These are phyloP conservation scores for Lentinus brumalis DNA, from an alignment of 768 basidiomycete genomes.

Conservation along the genomic window DNA sequence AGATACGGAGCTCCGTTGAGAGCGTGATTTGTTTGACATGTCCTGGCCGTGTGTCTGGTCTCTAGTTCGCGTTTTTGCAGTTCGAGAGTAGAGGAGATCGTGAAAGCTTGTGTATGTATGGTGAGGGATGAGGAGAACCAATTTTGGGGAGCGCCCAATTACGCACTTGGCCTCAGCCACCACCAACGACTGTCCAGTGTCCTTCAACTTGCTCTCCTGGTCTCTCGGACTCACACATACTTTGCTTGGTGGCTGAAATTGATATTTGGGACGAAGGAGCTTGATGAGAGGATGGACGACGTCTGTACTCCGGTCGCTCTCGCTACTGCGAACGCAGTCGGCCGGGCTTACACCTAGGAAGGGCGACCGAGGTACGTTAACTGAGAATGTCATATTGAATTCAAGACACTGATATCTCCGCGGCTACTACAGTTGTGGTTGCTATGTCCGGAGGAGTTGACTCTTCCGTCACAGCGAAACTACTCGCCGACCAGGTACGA, in stretches of 20 bases:
- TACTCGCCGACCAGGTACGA: slow-evolving; percentile 67
- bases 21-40: slow-evolving; percentile 14
- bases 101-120: not conserved
- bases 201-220: not conserved
- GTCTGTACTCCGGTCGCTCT: slow-evolving; percentile 13
- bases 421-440: slow-evolving; percentile 62
- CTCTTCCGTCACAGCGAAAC: slow-evolving; percentile 82
- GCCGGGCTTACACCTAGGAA: slow-evolving; percentile 23
- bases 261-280: not conserved
- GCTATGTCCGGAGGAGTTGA: slow-evolving; percentile 98
- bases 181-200: not conserved
- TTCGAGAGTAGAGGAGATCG: not conserved
- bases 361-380: slow-evolving; percentile 31
- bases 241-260: not conserved
- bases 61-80: not conserved
- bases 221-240: not conserved
- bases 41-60: not conserved
- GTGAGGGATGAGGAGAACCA: not conserved
- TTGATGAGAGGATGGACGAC: slow-evolving; percentile 12
- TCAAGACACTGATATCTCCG: not conserved
- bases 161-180: not conserved
- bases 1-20: slow-evolving; percentile 8
- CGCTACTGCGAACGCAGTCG: slow-evolving; percentile 17
- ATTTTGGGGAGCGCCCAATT: slow-evolving; percentile 8
- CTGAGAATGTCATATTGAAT: not conserved